Evolutionary conservation across 805 yeast genomes (phyloP), one percentile per base, ranked within the genome.

Genomic region (Schwanniomyces yamadae): DNA sequence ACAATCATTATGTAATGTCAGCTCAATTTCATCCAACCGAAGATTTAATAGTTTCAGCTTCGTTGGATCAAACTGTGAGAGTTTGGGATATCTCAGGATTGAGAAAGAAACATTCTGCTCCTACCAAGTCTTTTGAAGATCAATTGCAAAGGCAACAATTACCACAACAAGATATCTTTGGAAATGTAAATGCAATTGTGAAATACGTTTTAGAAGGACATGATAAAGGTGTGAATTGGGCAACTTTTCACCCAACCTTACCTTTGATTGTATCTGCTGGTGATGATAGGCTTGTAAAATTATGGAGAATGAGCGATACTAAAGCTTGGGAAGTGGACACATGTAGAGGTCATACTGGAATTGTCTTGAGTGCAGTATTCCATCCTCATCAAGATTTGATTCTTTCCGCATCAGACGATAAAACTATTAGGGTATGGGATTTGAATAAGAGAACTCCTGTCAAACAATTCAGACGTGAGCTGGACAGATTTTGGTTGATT

Each of bases 241-340:
- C 97, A 14, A 73, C 95, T 9, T 95, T 95, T 79, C 99, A 93
- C 60, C 99, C 99, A 30, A 88, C 91, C 16, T 73, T 89, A 57
- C 98, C 98, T 10, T 73, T 93, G 49, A 89, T 93, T 57, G 95
- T 90, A 13, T 87, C 96, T 12, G 95, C 91, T 52, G 95, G 95
- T 61, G 99, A 93, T 60, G 99, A 93, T 59, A 78, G 98, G 48
- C 82, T 91, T 46, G 87, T 93, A 39, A 91, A 91, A 63, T 71
- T 95, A 46, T 93, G 99, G 99, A 78, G 98, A 66, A 88, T 89
- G 96, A 82, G 89, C 54, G 96, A 93, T 48, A 81, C 95, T 23
- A 88, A 90, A 65, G 99, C 99, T 16, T 93, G 98, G 98, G 99
- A 95, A 63, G 95, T 95, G 41, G 99, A 93, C 59, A 86, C 97